Percentiles rank a stretch among this genome's conserved stretches.
These are phyloP conservation scores for Blastobotrys proliferans DNA, from an alignment of 1,139 yeast genomes.

Conservation along the genomic window DNA sequence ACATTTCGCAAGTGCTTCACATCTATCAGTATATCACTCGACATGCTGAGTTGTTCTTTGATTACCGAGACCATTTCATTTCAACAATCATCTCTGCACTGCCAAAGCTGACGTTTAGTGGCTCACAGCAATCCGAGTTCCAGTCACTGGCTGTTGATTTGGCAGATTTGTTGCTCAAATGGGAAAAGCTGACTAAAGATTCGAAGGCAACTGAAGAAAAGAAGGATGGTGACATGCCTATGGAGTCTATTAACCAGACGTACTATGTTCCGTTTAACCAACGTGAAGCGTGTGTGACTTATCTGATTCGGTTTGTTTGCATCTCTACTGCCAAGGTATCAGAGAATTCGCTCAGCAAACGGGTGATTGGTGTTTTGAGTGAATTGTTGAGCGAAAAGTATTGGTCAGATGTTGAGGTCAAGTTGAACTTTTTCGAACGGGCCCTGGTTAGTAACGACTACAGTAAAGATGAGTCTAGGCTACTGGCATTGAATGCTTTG, in stretches of 20 bases:
- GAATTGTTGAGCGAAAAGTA: slow-evolving; percentile 65
- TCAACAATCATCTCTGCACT: slow-evolving; percentile 90
- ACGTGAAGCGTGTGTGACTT: slow-evolving; percentile 89
- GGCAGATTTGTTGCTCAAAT: slow-evolving; percentile 75
- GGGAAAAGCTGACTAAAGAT: slow-evolving; percentile 56
- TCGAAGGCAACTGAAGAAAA: slow-evolving; percentile 29
- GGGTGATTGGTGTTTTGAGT: slow-evolving; percentile 72
- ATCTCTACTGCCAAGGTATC: slow-evolving; percentile 81
- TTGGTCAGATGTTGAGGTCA: slow-evolving; percentile 87
- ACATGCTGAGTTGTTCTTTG: slow-evolving; percentile 79
- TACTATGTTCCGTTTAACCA: slow-evolving; percentile 73
- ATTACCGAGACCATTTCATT: slow-evolving; percentile 83
- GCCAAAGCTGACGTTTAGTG: slow-evolving; percentile 82
- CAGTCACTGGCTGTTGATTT: slow-evolving; percentile 84
- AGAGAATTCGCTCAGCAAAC: slow-evolving; percentile 76
- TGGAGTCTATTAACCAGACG: slow-evolving; percentile 18
- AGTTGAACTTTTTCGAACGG: slow-evolving; percentile 80
- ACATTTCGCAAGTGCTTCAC: slow-evolving; percentile 76
- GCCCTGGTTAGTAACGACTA: slow-evolving; percentile 76
- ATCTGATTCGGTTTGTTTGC: slow-evolving; percentile 82
- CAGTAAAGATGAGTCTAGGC: slow-evolving; percentile 52
- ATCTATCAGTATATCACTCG: slow-evolving; percentile 87
- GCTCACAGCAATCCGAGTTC: slow-evolving; percentile 77
- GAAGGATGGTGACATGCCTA: slow-evolving; percentile 17
- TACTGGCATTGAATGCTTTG: slow-evolving; percentile 82